Base-by-base conservation (phyloP, 1,284 basidiomycete genomes). In the Pseudozyma flocculosa region DNA sequence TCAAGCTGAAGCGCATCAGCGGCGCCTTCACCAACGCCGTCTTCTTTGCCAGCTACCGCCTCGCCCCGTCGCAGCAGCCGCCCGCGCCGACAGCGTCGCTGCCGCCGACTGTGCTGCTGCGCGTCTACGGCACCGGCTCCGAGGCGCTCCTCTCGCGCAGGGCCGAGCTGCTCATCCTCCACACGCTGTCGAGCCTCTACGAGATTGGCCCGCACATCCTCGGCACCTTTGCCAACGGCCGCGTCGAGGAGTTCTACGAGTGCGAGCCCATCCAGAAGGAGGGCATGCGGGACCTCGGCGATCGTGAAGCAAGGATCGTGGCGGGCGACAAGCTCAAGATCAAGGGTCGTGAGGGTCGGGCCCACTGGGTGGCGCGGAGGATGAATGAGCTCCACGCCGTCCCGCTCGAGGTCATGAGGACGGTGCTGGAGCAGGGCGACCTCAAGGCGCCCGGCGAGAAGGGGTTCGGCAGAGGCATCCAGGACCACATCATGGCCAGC, bases 331-430 rank as follows among this genome's bases (percentile, higher is more conserved):
- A 54, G n/a, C 47, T 69, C 17, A 44, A 58, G 39, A 53, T 70
- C 37, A 53, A 59, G 43, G 64, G 65, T n/a, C 46, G 41, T 11
- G 73, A 77, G 43, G 73, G 75, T 15, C 48, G 49, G 13, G 69
- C 73, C 2, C 70, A 74, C 22, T 76, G 75, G 75, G 70, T 73
- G 2, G 75, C 75, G 17, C 62, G 75, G 15, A 61, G 75, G 21
- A 77, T 77, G 75, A 67, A 73, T 29, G 72, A 77, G 56, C 60
- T 77, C 14, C 75, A 77, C 47, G 74, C 75, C 21, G 75, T 77
- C 17, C 75, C 75, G 15, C 66, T 77, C 40, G 75, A 77, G 26
- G 68, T 73, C 21, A 74, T 77, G 57, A 60, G 57, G 23, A 73
- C 70, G 7, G 73, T 77, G 22, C 54, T 77, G 23, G 75, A 77